Conservation (phyloP, 345 rosid genomes). For the Ceriops zippeliana region DNA sequence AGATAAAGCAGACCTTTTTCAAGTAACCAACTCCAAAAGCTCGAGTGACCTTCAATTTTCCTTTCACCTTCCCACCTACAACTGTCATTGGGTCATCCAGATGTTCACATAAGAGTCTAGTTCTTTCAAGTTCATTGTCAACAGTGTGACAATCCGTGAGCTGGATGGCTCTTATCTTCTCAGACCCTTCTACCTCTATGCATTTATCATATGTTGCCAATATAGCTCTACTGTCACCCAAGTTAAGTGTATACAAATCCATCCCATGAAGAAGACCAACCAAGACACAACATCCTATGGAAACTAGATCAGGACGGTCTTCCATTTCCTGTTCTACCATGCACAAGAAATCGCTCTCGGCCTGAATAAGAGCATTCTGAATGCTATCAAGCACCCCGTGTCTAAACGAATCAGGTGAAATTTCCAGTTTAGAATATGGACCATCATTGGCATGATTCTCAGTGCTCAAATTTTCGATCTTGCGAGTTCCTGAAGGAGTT, state of each 20-base stretch:
- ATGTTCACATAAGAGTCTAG: constrained; percentile 58
- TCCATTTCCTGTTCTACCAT: constrained; percentile 99
- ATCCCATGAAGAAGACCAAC: constrained; percentile 76
- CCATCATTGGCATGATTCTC: constrained; percentile 10
- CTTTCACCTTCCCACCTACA: constrained; percentile 77
- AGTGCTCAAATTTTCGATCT: constrained; percentile 9
- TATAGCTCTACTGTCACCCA: constrained; percentile 95
- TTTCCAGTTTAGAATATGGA: constrained; percentile 20
- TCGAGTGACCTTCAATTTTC: constrained; percentile 90
- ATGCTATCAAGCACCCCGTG: constrained; percentile 73
- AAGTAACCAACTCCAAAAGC: constrained; percentile 95
- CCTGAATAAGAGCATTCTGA: constrained; percentile 67
- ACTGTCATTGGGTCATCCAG: constrained; percentile 72
- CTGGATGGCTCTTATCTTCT: constrained; percentile 67
- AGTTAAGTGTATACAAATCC: constrained; percentile 67
- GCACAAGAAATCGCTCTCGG: constrained; percentile 75
- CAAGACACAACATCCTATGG: constrained; percentile 89
- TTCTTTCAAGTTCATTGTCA: constrained; percentile 74
- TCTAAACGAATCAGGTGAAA: constrained; percentile 46
- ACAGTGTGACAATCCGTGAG: constrained; percentile 84
- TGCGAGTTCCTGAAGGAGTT: constrained; percentile 7
- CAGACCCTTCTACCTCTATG: constrained; percentile 21
- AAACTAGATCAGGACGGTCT: constrained; percentile 92
- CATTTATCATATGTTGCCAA: constrained; percentile 58
- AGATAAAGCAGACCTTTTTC: constrained; percentile 52